Evolutionary conservation across 1,139 yeast genomes (phyloP).

Genomic region (Yamadazyma aaseri): DNA sequence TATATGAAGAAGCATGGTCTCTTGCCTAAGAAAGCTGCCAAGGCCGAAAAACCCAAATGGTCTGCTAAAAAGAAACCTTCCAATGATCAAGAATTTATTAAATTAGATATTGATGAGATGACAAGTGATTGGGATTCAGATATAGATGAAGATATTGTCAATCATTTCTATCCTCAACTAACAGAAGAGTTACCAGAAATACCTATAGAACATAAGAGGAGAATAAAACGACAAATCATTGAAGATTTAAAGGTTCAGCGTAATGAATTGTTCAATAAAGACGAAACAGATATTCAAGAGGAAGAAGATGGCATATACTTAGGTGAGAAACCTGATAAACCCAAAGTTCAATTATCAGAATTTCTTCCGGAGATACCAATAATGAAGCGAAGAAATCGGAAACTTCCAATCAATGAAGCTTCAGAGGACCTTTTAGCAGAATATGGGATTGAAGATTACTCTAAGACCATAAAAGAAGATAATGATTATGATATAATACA

Average conservation of each 20-base stretch:
- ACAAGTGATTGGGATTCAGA: conserved; percentile 44
- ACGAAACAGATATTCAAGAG: conserved; percentile 9
- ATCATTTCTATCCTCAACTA: conserved; percentile 43
- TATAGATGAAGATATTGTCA: conserved; percentile 41
- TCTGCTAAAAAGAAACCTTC: conserved; percentile 25
- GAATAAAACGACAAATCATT: conserved; percentile 38
- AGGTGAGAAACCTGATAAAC: conserved; percentile 20
- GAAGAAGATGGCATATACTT: conserved; percentile 38
- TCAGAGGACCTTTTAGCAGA: conserved; percentile 39
- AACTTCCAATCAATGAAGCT: conserved; percentile 28
- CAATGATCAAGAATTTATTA: conserved; percentile 16
- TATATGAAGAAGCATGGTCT: conserved; percentile 44
- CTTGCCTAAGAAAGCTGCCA: conserved; percentile 15
- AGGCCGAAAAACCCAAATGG: conserved; percentile 35
- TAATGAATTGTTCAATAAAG: conserved; percentile 16
- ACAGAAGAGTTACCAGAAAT: conserved; percentile 26
- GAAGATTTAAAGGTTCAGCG: conserved; percentile 25
- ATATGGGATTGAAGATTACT: conserved; percentile 37
- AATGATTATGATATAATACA: conserved; percentile 31
- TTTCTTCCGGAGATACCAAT: conserved; percentile 25
- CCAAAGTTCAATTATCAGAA: conserved; percentile 22
- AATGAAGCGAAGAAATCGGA: conserved; percentile 25
- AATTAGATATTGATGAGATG: conserved; percentile 33
- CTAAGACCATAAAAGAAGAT: conserved; percentile 22
- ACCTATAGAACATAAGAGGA: conserved; percentile 35